These are phyloP conservation scores for Suillus occidentalis DNA, from an alignment of 768 basidiomycete species.

Conservation along the genomic window DNA sequence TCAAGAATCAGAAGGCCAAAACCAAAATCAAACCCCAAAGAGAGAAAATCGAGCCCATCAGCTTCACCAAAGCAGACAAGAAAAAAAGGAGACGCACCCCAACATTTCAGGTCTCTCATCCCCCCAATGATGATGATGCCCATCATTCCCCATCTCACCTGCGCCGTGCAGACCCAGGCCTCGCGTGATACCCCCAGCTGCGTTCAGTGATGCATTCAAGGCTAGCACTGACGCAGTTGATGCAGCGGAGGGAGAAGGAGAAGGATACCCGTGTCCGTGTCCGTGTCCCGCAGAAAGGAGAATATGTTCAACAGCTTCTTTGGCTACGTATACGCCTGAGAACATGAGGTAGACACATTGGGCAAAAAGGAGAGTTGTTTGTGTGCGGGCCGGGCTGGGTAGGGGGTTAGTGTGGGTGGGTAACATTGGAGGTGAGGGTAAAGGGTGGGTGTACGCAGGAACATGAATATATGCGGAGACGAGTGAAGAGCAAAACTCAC, in stretches of 20 bases:
- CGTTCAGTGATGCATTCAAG: background rate
- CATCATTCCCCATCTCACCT: slow-evolving; percentile 34
- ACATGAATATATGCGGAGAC: slow-evolving; percentile 16
- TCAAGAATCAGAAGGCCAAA: background rate
- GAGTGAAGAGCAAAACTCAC: slow-evolving; percentile 45
- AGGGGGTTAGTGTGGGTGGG: background rate
- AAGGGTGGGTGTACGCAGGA: background rate
- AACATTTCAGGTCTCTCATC: slow-evolving; percentile 43
- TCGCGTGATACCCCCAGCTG: slow-evolving; percentile 20
- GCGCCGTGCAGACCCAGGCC: slow-evolving; percentile 13
- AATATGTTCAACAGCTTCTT: slow-evolving; percentile 94
- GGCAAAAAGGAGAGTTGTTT: slow-evolving; percentile 77
- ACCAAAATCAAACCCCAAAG: background rate
- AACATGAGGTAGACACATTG: slow-evolving; percentile 95
- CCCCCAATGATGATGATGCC: slow-evolving; percentile 69
- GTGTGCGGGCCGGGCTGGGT: slow-evolving; percentile 60
- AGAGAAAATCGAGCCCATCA: background rate
- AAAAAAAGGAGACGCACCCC: slow-evolving; percentile 35
- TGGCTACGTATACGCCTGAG: slow-evolving; percentile 92
- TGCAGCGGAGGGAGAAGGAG: background rate
- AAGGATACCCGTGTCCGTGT: slow-evolving; percentile 54
- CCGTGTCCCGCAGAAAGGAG: slow-evolving; percentile 78
- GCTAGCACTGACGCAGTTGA: background rate
- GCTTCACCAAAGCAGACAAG: background rate
- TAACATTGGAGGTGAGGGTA: background rate